Evolutionary conservation across 139 green algal genomes (phyloP).

Genomic region (Pseudopediastrum boryanum): DNA sequence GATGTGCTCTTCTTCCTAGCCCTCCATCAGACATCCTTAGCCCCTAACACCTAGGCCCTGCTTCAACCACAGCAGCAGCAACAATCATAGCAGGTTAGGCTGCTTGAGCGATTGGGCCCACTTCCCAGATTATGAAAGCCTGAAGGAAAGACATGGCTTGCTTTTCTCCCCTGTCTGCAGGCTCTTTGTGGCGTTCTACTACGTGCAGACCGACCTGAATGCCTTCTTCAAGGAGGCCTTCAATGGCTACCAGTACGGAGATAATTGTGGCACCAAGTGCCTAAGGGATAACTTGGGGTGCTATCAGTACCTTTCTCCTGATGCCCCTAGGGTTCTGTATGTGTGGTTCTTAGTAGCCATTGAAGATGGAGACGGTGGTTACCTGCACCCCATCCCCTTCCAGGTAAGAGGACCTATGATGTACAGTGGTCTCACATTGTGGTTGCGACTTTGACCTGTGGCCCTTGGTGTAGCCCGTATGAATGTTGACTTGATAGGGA

Average conservation of each 20-base stretch:
- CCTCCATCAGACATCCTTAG: neutral
- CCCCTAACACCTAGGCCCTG: neutral
- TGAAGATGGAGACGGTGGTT: constrained; percentile 13
- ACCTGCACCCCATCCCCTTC: constrained; percentile 32
- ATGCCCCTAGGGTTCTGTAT: constrained; percentile 20
- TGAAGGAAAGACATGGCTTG: too few relatives aligned
- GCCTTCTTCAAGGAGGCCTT: constrained; percentile 27
- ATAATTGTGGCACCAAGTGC: constrained; percentile 32
- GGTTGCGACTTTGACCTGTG: too few relatives aligned
- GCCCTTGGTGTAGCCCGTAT: too few relatives aligned
- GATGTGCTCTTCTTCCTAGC: neutral
- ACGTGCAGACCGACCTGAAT: constrained; percentile 9
- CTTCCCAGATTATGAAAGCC: too few relatives aligned
- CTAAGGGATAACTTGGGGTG: constrained; percentile 32
- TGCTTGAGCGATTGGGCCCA: neutral
- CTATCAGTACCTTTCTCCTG: constrained; percentile 17
- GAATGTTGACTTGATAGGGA: too few relatives aligned
- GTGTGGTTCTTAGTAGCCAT: constrained; percentile 36
- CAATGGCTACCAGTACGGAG: constrained; percentile 27
- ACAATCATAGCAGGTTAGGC: neutral
- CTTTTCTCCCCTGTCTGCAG: constrained; percentile 6
- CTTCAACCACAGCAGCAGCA: neutral
- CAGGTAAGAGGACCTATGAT: too few relatives aligned
- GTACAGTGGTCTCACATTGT: too few relatives aligned
- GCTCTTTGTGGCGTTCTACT: constrained; percentile 11